phyloP scores from a whole-genome alignment of 345 rosid genomes.

The Rubroshorea leprosula region DNA sequence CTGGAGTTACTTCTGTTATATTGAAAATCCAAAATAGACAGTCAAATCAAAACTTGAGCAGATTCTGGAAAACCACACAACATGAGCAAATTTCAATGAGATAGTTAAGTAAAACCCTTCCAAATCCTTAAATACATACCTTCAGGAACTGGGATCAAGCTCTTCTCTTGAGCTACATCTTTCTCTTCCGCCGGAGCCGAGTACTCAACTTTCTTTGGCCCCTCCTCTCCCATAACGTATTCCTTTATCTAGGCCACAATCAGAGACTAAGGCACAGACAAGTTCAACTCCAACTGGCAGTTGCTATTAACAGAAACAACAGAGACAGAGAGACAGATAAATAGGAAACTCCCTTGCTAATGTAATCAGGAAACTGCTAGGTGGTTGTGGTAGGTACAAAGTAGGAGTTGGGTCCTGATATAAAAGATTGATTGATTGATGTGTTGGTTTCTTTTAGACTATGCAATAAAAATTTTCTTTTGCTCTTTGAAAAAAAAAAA shows the following conservation, averaged over 20 bases:
- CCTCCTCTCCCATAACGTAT: constrained; percentile 31
- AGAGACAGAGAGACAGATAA: neutral
- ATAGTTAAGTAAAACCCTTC: neutral
- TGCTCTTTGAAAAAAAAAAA: neutral
- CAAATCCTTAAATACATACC: constrained; percentile 8
- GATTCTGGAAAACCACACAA: no score
- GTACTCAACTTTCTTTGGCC: constrained; percentile 17
- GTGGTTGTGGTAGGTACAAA: constrained; percentile 22
- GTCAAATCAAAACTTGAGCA: no score
- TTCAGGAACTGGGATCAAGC: constrained; percentile 18
- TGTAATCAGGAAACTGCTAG: constrained; percentile 7
- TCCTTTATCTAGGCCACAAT: constrained; percentile 27
- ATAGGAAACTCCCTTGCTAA: neutral
- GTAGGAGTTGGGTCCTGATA: constrained; percentile 6
- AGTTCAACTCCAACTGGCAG: neutral
- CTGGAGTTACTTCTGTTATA: constrained; percentile 18
- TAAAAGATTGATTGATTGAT: neutral
- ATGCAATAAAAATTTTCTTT: neutral
- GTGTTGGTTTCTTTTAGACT: constrained; percentile 1
- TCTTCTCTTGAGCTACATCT: constrained; percentile 2
- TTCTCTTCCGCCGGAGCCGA: constrained; percentile 5
- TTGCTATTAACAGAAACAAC: neutral
- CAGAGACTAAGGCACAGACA: neutral
- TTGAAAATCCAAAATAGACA: no score
- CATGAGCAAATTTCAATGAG: no score